Conservation (phyloP, 352 stramenopile genomes). For the Phytopythium sindhum region DNA sequence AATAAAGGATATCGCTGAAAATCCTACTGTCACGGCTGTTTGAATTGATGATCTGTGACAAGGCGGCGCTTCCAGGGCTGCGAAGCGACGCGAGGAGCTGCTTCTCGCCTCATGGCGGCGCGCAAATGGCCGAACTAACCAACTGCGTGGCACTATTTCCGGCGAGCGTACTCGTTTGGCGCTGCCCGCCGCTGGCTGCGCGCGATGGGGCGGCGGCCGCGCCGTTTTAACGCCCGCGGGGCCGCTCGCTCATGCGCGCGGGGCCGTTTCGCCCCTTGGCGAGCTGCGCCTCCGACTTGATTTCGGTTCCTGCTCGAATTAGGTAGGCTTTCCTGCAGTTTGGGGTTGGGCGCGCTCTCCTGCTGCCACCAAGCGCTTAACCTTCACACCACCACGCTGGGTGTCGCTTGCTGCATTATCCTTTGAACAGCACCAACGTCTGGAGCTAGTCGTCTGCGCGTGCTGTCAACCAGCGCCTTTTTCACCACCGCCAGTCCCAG, state of each 20-base stretch:
- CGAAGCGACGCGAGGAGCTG: background rate
- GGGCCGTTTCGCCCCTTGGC: background rate
- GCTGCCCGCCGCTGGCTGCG: background rate
- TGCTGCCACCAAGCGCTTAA: background rate
- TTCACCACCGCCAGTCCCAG: background rate
- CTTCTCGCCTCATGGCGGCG: background rate
- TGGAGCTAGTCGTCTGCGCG: background rate
- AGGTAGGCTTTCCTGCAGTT: background rate
- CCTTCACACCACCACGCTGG: background rate
- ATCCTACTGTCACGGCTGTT: background rate
- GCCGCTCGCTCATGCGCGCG: background rate
- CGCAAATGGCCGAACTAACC: background rate
- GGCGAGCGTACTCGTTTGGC: background rate
- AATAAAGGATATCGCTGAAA: background rate
- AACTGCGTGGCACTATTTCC: background rate
- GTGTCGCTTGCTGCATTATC: background rate
- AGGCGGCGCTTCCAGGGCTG: background rate
- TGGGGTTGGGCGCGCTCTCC: too few relatives aligned
- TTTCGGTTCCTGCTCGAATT: background rate
- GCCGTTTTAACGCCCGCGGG: background rate
- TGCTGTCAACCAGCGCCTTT: background rate
- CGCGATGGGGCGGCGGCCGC: background rate
- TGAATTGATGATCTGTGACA: background rate
- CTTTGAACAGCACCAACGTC: background rate
- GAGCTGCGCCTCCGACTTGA: background rate